Evolutionary conservation across 208 protist genomes (phyloP), one percentile per base, ranked within the genome.

Genomic region (Leishmania amazonensis): DNA sequence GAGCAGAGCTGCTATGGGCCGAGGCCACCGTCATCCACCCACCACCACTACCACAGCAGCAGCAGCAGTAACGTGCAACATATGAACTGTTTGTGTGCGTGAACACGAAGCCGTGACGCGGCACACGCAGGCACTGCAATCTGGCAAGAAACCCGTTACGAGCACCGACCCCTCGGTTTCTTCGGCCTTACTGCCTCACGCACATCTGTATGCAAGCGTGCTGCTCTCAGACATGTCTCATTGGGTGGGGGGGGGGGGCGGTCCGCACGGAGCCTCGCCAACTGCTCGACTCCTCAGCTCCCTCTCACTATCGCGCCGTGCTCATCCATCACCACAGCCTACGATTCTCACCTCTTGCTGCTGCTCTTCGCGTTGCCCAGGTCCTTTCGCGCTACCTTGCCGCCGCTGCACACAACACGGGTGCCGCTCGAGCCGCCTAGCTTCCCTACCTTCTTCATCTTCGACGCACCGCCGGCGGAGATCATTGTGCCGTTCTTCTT

Each of bases 381-480:
- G 65, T 87, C 84, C 79, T 86, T 88, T 57, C 75, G 71, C 21
- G 84, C 77, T 11, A 83, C 81, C 70, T 84, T 87, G 54, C 85
- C 77, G 11, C 85, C 83, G 68, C 88, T 90, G 65, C 71, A 80
- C 47, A 87, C 85, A 24, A 91, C 78, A 28, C 89, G 89, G 19
- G 81, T 83, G 6, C 87, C 78, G 13, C 57, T 81, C 9, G 72
- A 57, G 31, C 79, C 83, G 9, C 80, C 67, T 54, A 17, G 67
- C 7, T 65, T 58, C 57, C 85, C 80, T 19, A 93, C 75, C 67
- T 81, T 74, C 81, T 93, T 93, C 84, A 91, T 82, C 75, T 93
- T 93, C 0, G 73, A 83, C 7, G 83, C 74, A 3, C 83, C 88
- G 7, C 75, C 53, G 3, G 85, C 62, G 24, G 85, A 73, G 11